Base-by-base conservation (phyloP, 768 basidiomycete species). In the Steccherinum ochraceum region DNA sequence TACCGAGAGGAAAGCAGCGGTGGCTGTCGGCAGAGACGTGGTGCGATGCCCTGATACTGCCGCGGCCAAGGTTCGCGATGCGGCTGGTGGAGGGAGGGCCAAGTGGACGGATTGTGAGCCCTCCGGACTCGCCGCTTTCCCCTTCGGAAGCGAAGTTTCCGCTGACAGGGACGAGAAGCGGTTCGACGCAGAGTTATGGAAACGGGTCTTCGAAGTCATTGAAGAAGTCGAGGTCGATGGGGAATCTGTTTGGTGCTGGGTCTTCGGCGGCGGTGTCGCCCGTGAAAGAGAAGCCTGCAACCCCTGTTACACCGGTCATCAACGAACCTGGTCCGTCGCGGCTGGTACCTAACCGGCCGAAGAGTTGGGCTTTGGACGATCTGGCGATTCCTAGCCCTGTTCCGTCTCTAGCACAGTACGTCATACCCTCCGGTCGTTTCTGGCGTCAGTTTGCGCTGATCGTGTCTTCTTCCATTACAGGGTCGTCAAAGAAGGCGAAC, bases 31-130 rank as follows among this genome's bases (percentile, higher is more conserved):
- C 86, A 0, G 86, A 89, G 67, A 81, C 83, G 16, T 89, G 87
- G 86, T 91, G 88, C 65, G 86, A 90, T 55, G 87, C 86, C 0
- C 59, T 90, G 7, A 64, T 90, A 21, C 83, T 89, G 50, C 89
- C 89, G 2, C 78, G 86, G 1, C 89, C 89, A 12, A 73, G 86
- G 46, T 77, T 91, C 58, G 79, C 76, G 60, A 51, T 61, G 50
- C 57, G 61, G 21, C 45, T 80, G 52, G 76, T 74, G 55, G 70
- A 72, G 20, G 62, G 63, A 35, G 56, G 60, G 19, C 50, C 61
- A 52, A 69, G 52, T 43, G 58, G 55, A 12, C 59, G 71, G 24
- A 71, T 76, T 20, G 69, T 79, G 48, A 79, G 77, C 53, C 78
- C 82, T 1, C 78, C 77, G 11, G 68, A 56, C 4, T 75, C 72